Evolutionary conservation across 306 rosid species (phyloP).

Genomic region (Lithocarpus polystachyus): DNA sequence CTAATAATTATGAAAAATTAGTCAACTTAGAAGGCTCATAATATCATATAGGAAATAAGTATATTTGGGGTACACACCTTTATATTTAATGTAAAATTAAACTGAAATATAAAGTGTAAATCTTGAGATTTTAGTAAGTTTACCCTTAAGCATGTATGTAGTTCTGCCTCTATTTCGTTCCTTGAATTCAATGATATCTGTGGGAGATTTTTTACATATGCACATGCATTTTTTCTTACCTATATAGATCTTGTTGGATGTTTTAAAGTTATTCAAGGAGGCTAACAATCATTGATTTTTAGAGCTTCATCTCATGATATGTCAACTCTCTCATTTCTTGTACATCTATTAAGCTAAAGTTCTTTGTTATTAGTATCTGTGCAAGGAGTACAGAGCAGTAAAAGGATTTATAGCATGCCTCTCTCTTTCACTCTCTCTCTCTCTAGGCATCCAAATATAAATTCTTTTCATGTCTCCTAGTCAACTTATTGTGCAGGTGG

Average conservation of each 20-base stretch:
- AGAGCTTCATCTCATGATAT: neutral
- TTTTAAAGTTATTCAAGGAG: neutral
- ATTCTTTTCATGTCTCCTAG: constrained; percentile 14
- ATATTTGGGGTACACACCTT: no score
- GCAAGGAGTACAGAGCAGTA: neutral
- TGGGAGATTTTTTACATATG: neutral
- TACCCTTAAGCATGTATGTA: no score
- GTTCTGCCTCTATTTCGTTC: no score
- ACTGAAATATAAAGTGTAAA: no score
- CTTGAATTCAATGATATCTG: neutral
- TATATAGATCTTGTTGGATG: neutral
- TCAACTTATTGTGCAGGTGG: constrained; percentile 55
- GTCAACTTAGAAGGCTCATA: no score
- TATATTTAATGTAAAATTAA: no score
- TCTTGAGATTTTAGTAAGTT: no score
- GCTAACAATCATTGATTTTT: neutral
- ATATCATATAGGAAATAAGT: no score
- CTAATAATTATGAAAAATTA: no score
- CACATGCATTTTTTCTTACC: neutral
- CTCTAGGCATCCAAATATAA: neutral
- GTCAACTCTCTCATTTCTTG: neutral
- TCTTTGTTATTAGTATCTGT: neutral
- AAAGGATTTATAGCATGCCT: constrained; percentile 3
- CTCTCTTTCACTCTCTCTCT: constrained; percentile 1
- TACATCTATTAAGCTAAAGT: neutral